Base-by-base conservation (phyloP, 768 basidiomycete genomes). In the Lactarius hatsudake region DNA sequence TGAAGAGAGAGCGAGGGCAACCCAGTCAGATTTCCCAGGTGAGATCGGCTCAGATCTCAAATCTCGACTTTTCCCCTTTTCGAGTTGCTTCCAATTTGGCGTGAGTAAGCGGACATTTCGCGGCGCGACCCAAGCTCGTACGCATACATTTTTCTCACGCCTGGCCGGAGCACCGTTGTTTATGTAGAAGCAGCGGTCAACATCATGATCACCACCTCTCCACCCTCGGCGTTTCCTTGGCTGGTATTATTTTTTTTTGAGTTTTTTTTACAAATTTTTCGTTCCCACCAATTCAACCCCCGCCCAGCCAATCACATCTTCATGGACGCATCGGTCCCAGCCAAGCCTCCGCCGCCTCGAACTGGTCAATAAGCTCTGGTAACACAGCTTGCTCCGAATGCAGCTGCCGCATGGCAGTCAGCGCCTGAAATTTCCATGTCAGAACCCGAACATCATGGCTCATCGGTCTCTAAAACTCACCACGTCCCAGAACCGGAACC, bases 401-500 rank as follows among this genome's bases (percentile, higher is more conserved):
- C 76, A 98, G 81, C 73, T 92, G 89, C 78, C 94, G 83, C 84
- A 98, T 93, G 77, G 94, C 94, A 64, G 86, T 84, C 78, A 97
- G 84, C 74, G 91, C 86, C 90, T 93, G 79, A 65, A 66, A 60
- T 36, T 51, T 61, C 64, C 56, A 32, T 5, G 64, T 73, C 69
- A 73, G 69, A 18, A 26, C 32, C 61, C 59, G 64, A 51, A 23
- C 65, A 48, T 62, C 60, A 56, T 58, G 48, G 23, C 45, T 20
- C 58, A 61, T 67, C 67, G 61, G 42, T 56, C 48, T 55, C 61
- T 67, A 57, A 53, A 15, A 86, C 94, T 80, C 75, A 97, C 96
- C 78, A 96, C 84, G 76, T 98, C 94, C 96, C 96, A 99, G 83
- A 98, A 99, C 74, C 96, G 83, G 83, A 99, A 98, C 7, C 96